Evolutionary conservation across 768 basidiomycete species (phyloP), one percentile per base, ranked within the genome.

Genomic region (Rubroboletus pulcherrimus): DNA sequence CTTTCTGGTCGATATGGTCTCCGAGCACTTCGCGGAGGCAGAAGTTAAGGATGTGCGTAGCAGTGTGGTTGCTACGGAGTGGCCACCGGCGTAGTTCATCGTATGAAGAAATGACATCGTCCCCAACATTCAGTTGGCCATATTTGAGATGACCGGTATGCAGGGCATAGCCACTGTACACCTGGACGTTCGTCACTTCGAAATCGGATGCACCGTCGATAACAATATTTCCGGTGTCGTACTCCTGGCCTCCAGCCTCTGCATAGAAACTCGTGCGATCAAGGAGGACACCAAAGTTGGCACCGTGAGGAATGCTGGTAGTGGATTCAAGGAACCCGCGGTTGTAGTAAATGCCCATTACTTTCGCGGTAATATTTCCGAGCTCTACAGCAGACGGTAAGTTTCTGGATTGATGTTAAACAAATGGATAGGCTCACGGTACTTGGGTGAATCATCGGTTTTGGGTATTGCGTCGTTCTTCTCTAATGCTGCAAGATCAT

Each of bases 41-140:
- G 66, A 80, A 99, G 77, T 99, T 99, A 63, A 99, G 89, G 63
- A 99, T 97, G 70, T 99, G 97, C 0, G 97, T 99, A 21, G 88
- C 97, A 29, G 97, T 98, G 75, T 99, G 97, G 67, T 99, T 99
- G 74, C 93, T 98, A 51, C 95, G 86, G 48, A 99, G 75, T 0
- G 96, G 95, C 90, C 93, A 94, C 48, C 97, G 84, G 37, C 97
- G 91, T 51, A 93, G 90, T 78, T 98, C 95, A 62, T 98, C 94
- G 66, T 98, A 98, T 1, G 91, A 89, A 5, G 90, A 85, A 29
- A 94, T 82, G 29, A 99, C 90, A 61, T 86, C 79, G 62, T 93
- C 86, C 30, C 87, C 91, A 15, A 95, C 78, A 21, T 78, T 77
- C 38, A 98, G 75, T 58, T 82, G 75, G 7, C 97, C 97, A 68